Evolutionary conservation across 2,329 filamentous ascomycete species (phyloP), one percentile per base, ranked within the genome.

Genomic region (Gnomoniopsis sp.): DNA sequence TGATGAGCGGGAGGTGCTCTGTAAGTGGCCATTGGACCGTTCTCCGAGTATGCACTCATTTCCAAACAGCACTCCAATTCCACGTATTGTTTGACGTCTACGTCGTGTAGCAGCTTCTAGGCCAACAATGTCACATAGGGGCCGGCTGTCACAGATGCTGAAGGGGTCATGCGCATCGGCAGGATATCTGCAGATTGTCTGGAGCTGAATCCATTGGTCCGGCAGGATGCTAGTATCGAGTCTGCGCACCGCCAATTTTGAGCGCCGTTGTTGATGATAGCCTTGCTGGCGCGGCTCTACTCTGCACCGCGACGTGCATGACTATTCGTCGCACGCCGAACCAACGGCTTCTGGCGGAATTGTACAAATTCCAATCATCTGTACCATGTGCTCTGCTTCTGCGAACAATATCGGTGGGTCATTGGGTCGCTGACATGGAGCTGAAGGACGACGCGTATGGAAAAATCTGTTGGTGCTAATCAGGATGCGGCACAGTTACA

Each of bases 291-390:
- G 36, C 36, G 36, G 26, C 26, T 30, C 36, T 51, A 26, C 30
- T 38, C 15, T 15, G 36, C 23, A 19, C 36, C 8, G 49, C 30
- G 6, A n/a, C 3, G 17, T 41, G 12, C 6, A 7, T 41, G 36
- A 14, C 17, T 4, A 14, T 3, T 11, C 1, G n/a, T 12, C 2
- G 14, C 23, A 17, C 15, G 15, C 22, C 15, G 15, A 30, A 22
- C n/a, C n/a, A 23, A 21, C 21, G 10, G 8, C 44, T 7, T 47
- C n/a, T 54, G 22, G 51, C 7, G n/a, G 11, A 46, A 38, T 34
- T 36, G 22, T 17, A 21, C 49, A 26, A 33, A 17, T 26, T 36
- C 54, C 54, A 60, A 49, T 57, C 51, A 52, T 54, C 48, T 19
- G 15, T 41, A 15, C 8, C 58, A 58, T 58, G 58, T 60, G 54